A percentile compares a stretch with the other conserved stretches of the same genome.
These are phyloP conservation scores for Termitomyces sp. DNA, from an alignment of 768 basidiomycete genomes.

Conservation along the genomic window DNA sequence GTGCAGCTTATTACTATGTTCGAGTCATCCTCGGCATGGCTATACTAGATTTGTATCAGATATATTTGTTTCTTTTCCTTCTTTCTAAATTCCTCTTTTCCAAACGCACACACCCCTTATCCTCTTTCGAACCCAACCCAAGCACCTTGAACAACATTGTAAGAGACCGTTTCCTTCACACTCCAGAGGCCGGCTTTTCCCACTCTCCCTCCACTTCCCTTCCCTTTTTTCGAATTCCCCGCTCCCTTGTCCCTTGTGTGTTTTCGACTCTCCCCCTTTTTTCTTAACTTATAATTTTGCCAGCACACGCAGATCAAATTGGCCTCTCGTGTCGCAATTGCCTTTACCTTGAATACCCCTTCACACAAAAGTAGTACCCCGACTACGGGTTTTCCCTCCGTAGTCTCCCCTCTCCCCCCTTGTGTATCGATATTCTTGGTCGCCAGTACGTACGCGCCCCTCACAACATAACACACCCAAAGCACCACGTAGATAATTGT, in stretches of 20 bases:
- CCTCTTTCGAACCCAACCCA: not conserved
- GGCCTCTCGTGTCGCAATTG: slow-evolving; percentile 16
- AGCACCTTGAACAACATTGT: slow-evolving; percentile 2
- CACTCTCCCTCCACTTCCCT: not conserved
- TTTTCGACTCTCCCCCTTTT: not conserved
- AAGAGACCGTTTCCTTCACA: not conserved
- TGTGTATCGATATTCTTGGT: slow-evolving; percentile 21
- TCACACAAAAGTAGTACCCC: slow-evolving; percentile 11
- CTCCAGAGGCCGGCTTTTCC: not conserved
- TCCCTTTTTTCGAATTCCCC: not conserved
- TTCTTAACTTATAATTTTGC: slow-evolving; percentile 6
- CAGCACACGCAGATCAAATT: slow-evolving; percentile 14
- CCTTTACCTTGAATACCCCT: slow-evolving; percentile 18
- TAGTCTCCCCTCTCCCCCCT: not conserved
- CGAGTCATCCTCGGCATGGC: slow-evolving; percentile 4
- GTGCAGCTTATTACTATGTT: slow-evolving; percentile 12
- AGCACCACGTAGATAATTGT: not conserved
- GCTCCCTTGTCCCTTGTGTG: no score
- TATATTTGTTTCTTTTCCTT: slow-evolving; percentile 20
- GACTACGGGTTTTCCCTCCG: not conserved
- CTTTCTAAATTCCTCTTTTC: slow-evolving; percentile 4
- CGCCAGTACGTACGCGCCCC: not conserved
- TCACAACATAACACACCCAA: not conserved
- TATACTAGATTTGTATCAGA: slow-evolving; percentile 30
- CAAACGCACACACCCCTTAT: not conserved